Percentiles rank a stretch among this genome's conserved stretches.
phyloP scores from a whole-genome alignment of 768 basidiomycete genomes.

The Podaxis sp. region DNA sequence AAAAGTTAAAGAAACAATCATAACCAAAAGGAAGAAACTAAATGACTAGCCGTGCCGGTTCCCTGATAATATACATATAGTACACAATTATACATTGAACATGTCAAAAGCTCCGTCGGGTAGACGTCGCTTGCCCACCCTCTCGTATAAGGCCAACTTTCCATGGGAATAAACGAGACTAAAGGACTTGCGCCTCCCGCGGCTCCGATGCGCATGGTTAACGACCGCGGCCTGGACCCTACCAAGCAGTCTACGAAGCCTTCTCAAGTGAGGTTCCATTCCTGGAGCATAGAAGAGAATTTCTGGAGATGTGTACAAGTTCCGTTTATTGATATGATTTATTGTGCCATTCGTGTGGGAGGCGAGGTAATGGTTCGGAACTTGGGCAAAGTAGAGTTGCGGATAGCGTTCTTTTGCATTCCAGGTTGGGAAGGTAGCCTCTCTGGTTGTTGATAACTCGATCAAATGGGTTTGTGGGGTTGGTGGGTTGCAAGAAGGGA shows the following conservation, averaged over 20 bases:
- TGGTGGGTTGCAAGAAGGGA: slow-evolving; percentile 2
- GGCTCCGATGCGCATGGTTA: neutral
- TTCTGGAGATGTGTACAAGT: slow-evolving; percentile 35
- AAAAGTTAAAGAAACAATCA: too few relatives aligned
- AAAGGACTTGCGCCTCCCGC: neutral
- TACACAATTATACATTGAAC: neutral
- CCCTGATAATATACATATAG: too few relatives aligned
- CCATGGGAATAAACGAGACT: slow-evolving; percentile 4
- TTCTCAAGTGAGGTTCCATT: slow-evolving; percentile 35
- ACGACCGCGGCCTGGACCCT: slow-evolving; percentile 35
- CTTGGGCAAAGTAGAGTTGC: slow-evolving; percentile 71
- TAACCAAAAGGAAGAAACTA: too few relatives aligned
- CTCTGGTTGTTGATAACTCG: slow-evolving; percentile 4
- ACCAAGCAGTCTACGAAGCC: slow-evolving; percentile 37
- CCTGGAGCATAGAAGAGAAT: slow-evolving; percentile 29
- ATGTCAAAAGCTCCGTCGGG: slow-evolving; percentile 8
- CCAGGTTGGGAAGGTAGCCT: neutral
- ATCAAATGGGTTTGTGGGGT: slow-evolving; percentile 3
- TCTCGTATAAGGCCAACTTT: neutral
- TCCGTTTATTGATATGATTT: slow-evolving; percentile 45
- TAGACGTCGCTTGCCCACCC: slow-evolving; percentile 2
- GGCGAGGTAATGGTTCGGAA: slow-evolving; percentile 58
- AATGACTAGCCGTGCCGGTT: too few relatives aligned
- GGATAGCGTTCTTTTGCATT: slow-evolving; percentile 66
- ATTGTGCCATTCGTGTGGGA: slow-evolving; percentile 58